These are phyloP conservation scores for Coprinopsis marcescibilis DNA, from an alignment of 768 basidiomycete species.

Conservation along the genomic window DNA sequence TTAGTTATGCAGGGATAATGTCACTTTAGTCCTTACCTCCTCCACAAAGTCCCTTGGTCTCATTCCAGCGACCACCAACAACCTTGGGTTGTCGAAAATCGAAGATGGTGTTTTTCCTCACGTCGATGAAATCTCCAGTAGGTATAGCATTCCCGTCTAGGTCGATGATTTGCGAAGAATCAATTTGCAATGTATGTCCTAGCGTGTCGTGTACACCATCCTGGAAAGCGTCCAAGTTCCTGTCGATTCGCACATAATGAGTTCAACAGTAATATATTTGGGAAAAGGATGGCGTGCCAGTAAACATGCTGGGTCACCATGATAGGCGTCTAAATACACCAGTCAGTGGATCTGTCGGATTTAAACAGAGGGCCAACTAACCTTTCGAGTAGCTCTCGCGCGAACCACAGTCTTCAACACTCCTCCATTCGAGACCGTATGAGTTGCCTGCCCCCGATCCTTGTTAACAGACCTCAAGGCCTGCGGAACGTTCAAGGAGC, in stretches of 20 bases:
- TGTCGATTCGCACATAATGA: constrained; percentile 8
- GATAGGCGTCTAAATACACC: constrained; percentile 40
- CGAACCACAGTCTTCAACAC: constrained; percentile 36
- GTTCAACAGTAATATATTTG: neutral
- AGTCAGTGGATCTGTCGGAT: neutral
- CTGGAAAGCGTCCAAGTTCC: constrained; percentile 51
- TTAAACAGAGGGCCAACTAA: constrained; percentile 5
- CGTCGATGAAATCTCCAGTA: constrained; percentile 28
- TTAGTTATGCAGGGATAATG: neutral
- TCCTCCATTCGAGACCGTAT: constrained; percentile 40
- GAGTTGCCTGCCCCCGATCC: constrained; percentile 41
- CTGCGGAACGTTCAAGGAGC: neutral
- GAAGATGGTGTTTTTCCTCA: constrained; percentile 27
- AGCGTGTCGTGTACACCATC: constrained; percentile 31
- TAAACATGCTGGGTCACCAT: constrained; percentile 54
- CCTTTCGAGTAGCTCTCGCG: constrained; percentile 41
- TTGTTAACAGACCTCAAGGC: neutral
- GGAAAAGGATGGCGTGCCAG: constrained; percentile 27
- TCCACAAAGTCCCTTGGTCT: constrained; percentile 24
- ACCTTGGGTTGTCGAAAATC: constrained; percentile 34
- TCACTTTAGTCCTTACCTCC: constrained; percentile 16
- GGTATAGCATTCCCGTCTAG: constrained; percentile 34
- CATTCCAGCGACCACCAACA: constrained; percentile 30
- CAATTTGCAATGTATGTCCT: constrained; percentile 25
- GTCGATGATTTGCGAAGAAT: constrained; percentile 31